phyloP scores from a whole-genome alignment of 371 early-diverging fungal genomes.

The Lichtheimia hyalospora region DNA sequence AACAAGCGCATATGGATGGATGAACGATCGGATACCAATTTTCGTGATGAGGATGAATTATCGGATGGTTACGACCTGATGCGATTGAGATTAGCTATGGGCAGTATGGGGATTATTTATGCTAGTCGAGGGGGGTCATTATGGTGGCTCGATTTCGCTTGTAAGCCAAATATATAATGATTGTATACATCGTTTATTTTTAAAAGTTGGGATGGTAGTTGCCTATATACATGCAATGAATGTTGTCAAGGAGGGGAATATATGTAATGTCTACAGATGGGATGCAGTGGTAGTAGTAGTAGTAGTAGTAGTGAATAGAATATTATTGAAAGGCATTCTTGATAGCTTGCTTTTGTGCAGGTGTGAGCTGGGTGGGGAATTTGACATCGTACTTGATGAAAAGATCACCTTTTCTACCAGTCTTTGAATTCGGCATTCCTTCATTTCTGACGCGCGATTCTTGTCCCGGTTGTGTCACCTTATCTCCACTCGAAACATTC shows the following conservation, averaged over 20 bases:
- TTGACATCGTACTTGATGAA: constrained; percentile 75
- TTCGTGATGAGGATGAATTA: constrained; percentile 38
- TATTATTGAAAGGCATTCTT: constrained; percentile 22
- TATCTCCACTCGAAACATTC: constrained; percentile 58
- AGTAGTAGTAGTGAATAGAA: background rate
- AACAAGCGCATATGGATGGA: constrained; percentile 36
- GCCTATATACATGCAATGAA: background rate
- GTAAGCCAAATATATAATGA: constrained; percentile 9
- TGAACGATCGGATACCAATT: constrained; percentile 4
- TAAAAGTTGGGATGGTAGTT: no score
- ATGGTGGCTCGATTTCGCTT: constrained; percentile 52
- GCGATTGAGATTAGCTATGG: constrained; percentile 36
- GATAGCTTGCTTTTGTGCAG: constrained; percentile 70
- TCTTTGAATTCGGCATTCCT: constrained; percentile 92
- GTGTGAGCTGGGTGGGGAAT: constrained; percentile 74
- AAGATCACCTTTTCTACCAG: constrained; percentile 86
- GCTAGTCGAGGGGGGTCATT: constrained; percentile 33
- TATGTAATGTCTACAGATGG: background rate
- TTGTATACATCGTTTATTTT: no score
- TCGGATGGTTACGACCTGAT: constrained; percentile 50
- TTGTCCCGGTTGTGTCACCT: constrained; percentile 77
- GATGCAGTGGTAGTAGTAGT: background rate
- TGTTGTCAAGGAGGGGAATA: background rate
- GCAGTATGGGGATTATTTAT: constrained; percentile 40
- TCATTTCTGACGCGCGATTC: constrained; percentile 72